Percentiles rank a stretch among this genome's conserved stretches.
Conservation (phyloP, 768 basidiomycete genomes). For the Trametes elegans region DNA sequence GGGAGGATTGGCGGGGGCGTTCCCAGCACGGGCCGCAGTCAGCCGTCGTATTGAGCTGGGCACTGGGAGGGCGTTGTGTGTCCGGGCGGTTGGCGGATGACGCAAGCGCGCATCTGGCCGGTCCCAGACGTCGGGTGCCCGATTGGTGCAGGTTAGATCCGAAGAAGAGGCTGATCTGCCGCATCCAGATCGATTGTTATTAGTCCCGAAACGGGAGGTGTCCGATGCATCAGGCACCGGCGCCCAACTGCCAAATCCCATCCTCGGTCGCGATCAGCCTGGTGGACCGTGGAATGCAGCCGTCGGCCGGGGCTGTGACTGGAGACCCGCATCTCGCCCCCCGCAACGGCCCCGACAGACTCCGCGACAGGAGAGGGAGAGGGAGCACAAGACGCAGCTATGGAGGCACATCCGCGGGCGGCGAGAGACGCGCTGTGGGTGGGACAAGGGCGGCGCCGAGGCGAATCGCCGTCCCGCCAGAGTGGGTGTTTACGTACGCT, state of each 20-base stretch:
- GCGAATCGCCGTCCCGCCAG: conserved; percentile 28
- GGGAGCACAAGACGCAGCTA: neutral
- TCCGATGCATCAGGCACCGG: conserved; percentile 23
- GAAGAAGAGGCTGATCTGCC: conserved; percentile 22
- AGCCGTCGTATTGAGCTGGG: conserved; percentile 2
- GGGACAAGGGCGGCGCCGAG: conserved; percentile 22
- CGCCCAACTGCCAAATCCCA: conserved; percentile 19
- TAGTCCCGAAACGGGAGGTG: conserved; percentile 14
- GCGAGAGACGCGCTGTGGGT: neutral
- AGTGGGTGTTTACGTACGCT: conserved; percentile 26
- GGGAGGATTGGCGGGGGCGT: neutral
- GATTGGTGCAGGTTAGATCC: conserved; percentile 16
- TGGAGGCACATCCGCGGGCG: neutral
- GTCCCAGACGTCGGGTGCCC: conserved; percentile 9
- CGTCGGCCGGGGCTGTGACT: conserved; percentile 7
- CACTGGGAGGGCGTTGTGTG: neutral
- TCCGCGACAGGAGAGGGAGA: neutral
- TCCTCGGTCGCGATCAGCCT: conserved; percentile 2
- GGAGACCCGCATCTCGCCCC: conserved; percentile 6
- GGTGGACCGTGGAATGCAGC: neutral
- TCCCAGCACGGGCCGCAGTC: conserved; percentile 6
- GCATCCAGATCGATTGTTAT: conserved; percentile 21
- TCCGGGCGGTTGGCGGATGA: conserved; percentile 9
- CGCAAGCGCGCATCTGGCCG: conserved; percentile 12
- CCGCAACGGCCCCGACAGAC: neutral